These are phyloP conservation scores for Hagleromyces aurorensis DNA, from an alignment of 805 yeast genomes.

Conservation along the genomic window DNA sequence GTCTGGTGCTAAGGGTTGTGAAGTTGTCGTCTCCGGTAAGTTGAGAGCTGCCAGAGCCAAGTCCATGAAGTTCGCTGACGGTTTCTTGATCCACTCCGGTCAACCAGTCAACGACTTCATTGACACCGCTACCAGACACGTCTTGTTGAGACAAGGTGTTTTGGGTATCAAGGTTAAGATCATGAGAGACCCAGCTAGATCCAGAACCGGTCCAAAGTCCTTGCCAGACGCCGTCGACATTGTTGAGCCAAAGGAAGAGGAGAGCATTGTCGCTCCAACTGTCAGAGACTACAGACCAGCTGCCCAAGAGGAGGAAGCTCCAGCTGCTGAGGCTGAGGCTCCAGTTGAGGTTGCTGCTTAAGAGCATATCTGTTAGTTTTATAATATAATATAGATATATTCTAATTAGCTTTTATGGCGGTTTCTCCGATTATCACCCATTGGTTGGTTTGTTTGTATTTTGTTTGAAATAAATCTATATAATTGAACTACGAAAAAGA, in stretches of 20 bases:
- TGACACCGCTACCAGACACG: slow-evolving; percentile 99
- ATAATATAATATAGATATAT: background rate
- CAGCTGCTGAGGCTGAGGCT: slow-evolving; percentile 20
- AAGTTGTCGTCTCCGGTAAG: slow-evolving; percentile 99
- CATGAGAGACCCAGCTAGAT: slow-evolving; percentile 95
- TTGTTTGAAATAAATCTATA: too few species aligned
- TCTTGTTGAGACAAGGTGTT: slow-evolving; percentile 99
- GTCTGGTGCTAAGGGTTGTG: slow-evolving; percentile 99
- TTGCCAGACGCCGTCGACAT: slow-evolving; percentile 93
- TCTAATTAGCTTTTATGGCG: too few species aligned
- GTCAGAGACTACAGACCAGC: slow-evolving; percentile 64
- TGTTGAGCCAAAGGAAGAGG: slow-evolving; percentile 93
- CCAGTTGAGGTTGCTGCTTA: slow-evolving; percentile 22
- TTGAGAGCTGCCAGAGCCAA: slow-evolving; percentile 99
- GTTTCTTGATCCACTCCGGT: slow-evolving; percentile 99
- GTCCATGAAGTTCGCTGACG: slow-evolving; percentile 99
- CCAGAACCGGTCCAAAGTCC: slow-evolving; percentile 79
- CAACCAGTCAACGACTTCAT: slow-evolving; percentile 99
- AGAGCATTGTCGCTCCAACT: slow-evolving; percentile 66
- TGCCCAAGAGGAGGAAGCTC: slow-evolving; percentile 19
- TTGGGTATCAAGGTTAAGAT: slow-evolving; percentile 99
- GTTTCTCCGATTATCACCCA: too few species aligned
- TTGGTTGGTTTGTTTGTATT: too few species aligned
- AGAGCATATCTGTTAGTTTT: slow-evolving; percentile 16
- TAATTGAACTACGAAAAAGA: too few species aligned